A percentile compares a stretch with the other conserved stretches of the same genome.
Evolutionary conservation across 768 basidiomycete species (phyloP).

Genomic region (Scleroderma bovista): DNA sequence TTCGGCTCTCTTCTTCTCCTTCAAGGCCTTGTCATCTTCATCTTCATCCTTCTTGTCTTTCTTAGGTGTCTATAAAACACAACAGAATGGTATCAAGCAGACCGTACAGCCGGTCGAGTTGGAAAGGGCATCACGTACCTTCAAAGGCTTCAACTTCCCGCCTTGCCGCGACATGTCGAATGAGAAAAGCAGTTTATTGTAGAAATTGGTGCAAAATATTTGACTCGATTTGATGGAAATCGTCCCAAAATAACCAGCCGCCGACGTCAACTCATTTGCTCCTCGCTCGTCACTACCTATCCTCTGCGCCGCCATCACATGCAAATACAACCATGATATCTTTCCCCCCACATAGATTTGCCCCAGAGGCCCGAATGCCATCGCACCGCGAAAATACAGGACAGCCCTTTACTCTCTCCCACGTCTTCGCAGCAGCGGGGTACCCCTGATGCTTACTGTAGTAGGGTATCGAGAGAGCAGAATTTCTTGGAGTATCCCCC

Average conservation of each 20-base stretch:
- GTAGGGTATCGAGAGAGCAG: constrained; percentile 11
- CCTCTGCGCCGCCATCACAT: too few species aligned
- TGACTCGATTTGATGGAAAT: not conserved
- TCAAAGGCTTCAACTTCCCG: constrained; percentile 83
- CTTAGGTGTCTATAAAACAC: constrained; percentile 63
- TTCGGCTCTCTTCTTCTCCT: constrained; percentile 73
- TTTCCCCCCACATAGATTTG: too few species aligned
- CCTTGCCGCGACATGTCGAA: constrained; percentile 52
- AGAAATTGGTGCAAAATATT: not conserved
- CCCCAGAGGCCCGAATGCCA: too few species aligned
- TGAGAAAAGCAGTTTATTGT: not conserved
- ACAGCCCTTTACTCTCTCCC: too few species aligned
- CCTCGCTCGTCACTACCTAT: too few species aligned
- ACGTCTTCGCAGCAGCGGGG: constrained; percentile 5
- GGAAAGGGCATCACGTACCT: constrained; percentile 43
- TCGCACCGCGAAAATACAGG: too few species aligned
- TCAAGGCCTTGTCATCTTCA: constrained; percentile 68
- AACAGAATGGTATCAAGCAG: not conserved
- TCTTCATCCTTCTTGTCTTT: constrained; percentile 70
- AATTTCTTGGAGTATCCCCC: constrained; percentile 18
- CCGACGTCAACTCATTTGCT: too few species aligned
- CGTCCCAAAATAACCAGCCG: too few species aligned
- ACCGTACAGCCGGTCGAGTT: not conserved
- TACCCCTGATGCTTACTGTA: constrained; percentile 17
- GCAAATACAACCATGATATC: too few species aligned